A percentile compares a stretch with the other conserved stretches of the same genome.
These are phyloP conservation scores for Pezizomycotina sp. DNA, from an alignment of 2,329 filamentous ascomycete genomes.

Conservation along the genomic window DNA sequence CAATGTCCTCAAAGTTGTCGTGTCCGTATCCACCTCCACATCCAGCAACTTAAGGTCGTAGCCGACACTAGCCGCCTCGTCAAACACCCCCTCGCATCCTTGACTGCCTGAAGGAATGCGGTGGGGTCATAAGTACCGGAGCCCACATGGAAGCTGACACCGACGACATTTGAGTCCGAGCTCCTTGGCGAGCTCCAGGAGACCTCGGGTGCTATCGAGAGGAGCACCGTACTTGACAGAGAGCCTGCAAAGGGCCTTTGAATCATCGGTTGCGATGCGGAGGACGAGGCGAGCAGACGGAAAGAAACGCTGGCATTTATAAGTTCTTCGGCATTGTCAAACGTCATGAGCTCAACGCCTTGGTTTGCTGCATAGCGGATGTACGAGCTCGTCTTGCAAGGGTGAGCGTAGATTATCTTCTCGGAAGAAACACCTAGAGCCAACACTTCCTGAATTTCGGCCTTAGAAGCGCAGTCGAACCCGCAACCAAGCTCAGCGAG, in stretches of 20 bases:
- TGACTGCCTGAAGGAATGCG: slow-evolving; percentile 78
- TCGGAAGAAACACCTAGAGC: slow-evolving; percentile 65
- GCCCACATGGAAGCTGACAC: slow-evolving; percentile 94
- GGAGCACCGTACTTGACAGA: slow-evolving; percentile 96
- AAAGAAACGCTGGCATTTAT: slow-evolving; percentile 89
- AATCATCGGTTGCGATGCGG: slow-evolving; percentile 91
- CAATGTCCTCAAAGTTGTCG: slow-evolving; percentile 85
- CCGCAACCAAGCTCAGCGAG: slow-evolving; percentile 78
- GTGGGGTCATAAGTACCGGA: slow-evolving; percentile 89
- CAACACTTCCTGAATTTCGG: slow-evolving; percentile 85
- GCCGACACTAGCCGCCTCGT: slow-evolving; percentile 60
- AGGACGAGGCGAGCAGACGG: slow-evolving; percentile 81
- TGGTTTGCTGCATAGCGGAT: slow-evolving; percentile 71
- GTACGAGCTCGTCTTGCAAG: slow-evolving; percentile 98
- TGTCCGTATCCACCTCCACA: slow-evolving; percentile 86
- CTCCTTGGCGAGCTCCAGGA: slow-evolving; percentile 64
- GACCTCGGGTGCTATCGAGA: slow-evolving; percentile 59
- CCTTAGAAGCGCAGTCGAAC: slow-evolving; percentile 96
- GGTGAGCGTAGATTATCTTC: slow-evolving; percentile 96
- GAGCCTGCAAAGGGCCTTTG: slow-evolving; percentile 78
- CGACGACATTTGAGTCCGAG: slow-evolving; percentile 79
- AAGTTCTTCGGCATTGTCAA: slow-evolving; percentile 97
- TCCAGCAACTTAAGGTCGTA: slow-evolving; percentile 76
- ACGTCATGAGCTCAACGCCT: slow-evolving; percentile 95
- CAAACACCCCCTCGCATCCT: slow-evolving; percentile 81